Evolutionary conservation across 345 rosid genomes (phyloP).

Genomic region (Brassica incana): DNA sequence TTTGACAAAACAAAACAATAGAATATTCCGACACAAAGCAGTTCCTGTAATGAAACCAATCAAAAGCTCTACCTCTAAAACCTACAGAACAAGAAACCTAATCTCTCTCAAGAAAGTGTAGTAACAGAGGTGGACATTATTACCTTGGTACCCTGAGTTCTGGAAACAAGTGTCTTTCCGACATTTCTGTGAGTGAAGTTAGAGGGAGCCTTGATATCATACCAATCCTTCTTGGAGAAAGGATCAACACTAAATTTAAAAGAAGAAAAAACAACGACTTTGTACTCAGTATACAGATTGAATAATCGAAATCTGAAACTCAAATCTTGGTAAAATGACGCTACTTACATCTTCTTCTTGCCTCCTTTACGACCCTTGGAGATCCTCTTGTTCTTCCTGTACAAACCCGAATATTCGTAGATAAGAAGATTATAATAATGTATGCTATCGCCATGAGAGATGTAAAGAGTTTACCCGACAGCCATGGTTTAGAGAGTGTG

Average conservation of each 20-base stretch:
- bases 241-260: slow-evolving; percentile 65
- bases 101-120: neutral
- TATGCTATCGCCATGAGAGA: neutral
- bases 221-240: slow-evolving; percentile 95
- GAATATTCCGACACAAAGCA: neutral
- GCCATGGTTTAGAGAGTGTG: slow-evolving; percentile 35
- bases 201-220: slow-evolving; percentile 86
- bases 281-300: neutral
- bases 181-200: slow-evolving; percentile 60
- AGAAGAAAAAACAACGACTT: neutral
- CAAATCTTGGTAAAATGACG: neutral
- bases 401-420: neutral
- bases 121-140: neutral
- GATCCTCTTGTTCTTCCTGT: slow-evolving; percentile 94
- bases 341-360: slow-evolving; percentile 89
- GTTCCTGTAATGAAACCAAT: neutral
- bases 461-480: slow-evolving; percentile 31
- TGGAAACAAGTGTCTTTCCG: slow-evolving; percentile 83
- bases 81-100: neutral
- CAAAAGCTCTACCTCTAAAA: neutral
- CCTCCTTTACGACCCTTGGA: slow-evolving; percentile 98
- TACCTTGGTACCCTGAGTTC: slow-evolving; percentile 98
- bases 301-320: neutral
- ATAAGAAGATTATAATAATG: slow-evolving; percentile 8
- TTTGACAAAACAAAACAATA: neutral